These are phyloP conservation scores for Brasenia schreberi DNA, from an alignment of 164 flowering plant species.

Conservation along the genomic window DNA sequence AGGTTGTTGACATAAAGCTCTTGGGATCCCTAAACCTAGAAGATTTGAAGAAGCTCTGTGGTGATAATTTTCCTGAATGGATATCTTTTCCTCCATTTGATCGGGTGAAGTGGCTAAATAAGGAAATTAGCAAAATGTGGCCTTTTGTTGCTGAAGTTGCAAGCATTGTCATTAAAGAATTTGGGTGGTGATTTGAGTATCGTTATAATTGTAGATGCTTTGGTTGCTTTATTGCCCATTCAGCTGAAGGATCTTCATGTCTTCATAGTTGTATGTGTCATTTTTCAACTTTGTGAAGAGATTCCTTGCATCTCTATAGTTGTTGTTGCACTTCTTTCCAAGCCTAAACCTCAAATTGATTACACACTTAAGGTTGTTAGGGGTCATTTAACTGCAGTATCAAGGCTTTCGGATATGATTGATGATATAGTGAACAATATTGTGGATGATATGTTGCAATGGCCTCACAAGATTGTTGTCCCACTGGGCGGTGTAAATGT, in stretches of 20 bases:
- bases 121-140: conserved; percentile 81
- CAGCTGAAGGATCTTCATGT: conserved; percentile 99
- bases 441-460: conserved; percentile 84
- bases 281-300: conserved; percentile 95
- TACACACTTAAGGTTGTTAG: conserved; percentile 94
- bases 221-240: conserved; percentile 90
- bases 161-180: no score
- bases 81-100: conserved; percentile 90
- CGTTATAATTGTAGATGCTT: conserved; percentile 82
- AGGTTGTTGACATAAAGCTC: conserved; percentile 84
- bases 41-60: conserved; percentile 86
- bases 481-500: conserved; percentile 89
- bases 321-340: conserved; percentile 85
- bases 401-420: conserved; percentile 96
- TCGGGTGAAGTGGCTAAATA: conserved; percentile 98
- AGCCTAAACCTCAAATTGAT: conserved; percentile 94
- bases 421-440: conserved; percentile 91
- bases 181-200: conserved; percentile 99
- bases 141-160: conserved; percentile 94
- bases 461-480: conserved; percentile 98
- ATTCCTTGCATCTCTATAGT: conserved; percentile 98
- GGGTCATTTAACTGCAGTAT: conserved; percentile 93
- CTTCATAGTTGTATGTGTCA: conserved; percentile 81
- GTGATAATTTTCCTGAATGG: conserved; percentile 90
- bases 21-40: conserved; percentile 71